phyloP scores from a whole-genome alignment of 2,329 filamentous ascomycete genomes.

The Sphaerostilbella broomeana region DNA sequence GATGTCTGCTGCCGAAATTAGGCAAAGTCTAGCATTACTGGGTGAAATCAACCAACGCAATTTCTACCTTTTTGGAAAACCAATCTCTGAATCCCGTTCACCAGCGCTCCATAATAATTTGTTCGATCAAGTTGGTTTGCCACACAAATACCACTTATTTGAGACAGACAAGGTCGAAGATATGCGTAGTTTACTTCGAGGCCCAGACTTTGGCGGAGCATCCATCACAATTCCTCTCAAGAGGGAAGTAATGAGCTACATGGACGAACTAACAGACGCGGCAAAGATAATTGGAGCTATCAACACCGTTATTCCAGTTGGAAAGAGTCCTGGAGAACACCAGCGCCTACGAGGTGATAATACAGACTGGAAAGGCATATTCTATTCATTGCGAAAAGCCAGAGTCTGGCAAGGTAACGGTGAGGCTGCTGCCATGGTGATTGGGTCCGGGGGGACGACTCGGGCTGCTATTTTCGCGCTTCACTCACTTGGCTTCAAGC shows the following conservation, averaged over 20 bases:
- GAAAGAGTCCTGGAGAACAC: slow-evolving; percentile 31
- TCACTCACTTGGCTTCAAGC: slow-evolving; percentile 72
- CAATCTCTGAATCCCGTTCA: slow-evolving; percentile 74
- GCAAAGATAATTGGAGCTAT: slow-evolving; percentile 83
- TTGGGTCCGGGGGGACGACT: slow-evolving; percentile 88
- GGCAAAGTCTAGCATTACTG: slow-evolving; percentile 67
- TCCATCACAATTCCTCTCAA: slow-evolving; percentile 96
- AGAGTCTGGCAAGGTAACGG: slow-evolving; percentile 44
- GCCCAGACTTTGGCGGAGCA: slow-evolving; percentile 77
- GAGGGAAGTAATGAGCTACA: slow-evolving; percentile 71
- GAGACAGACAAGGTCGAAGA: slow-evolving; percentile 65
- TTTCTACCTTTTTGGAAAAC: slow-evolving; percentile 84
- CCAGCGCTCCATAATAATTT: slow-evolving; percentile 85
- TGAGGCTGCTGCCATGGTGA: slow-evolving; percentile 60
- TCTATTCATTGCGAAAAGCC: slow-evolving; percentile 64
- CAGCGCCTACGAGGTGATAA: slow-evolving; percentile 73
- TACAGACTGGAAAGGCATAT: slow-evolving; percentile 94
- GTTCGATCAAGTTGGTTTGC: slow-evolving; percentile 69
- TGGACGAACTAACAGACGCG: slow-evolving; percentile 75
- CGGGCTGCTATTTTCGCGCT: slow-evolving; percentile 87
- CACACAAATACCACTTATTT: slow-evolving; percentile 69
- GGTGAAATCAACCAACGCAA: slow-evolving; percentile 69
- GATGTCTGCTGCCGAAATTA: slow-evolving; percentile 82
- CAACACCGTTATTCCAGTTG: slow-evolving; percentile 76
- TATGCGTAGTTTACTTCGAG: slow-evolving; percentile 58